Percentiles rank a stretch among this genome's conserved stretches.
Evolutionary conservation across 306 rosid species (phyloP).

Genomic region (Cucurbita ficifolia): DNA sequence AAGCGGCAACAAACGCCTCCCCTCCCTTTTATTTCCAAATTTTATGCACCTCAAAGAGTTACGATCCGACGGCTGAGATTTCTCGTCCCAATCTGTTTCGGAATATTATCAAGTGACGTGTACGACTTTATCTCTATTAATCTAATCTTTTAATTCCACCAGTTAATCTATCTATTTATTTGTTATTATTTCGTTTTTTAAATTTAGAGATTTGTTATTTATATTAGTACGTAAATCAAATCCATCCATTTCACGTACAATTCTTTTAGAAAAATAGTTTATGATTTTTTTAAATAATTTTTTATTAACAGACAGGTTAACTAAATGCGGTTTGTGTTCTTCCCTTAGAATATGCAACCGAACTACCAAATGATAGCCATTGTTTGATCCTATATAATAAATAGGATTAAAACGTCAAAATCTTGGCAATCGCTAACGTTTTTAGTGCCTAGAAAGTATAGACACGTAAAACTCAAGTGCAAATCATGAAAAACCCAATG

Average conservation of each 20-base stretch:
- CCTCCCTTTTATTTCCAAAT: background rate
- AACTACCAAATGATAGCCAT: slow-evolving; percentile 47
- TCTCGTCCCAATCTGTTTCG: background rate
- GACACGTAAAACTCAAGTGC: background rate
- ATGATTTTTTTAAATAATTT: no score
- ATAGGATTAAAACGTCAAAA: background rate
- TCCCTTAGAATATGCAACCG: background rate
- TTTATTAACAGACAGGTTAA: no score
- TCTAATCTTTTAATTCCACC: background rate
- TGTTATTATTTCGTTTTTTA: no score
- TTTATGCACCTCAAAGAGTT: background rate
- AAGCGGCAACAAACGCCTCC: background rate
- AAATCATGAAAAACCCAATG: background rate
- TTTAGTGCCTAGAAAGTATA: background rate
- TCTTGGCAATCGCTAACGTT: background rate
- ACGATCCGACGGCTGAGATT: background rate
- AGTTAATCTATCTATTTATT: no score
- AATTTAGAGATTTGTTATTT: no score
- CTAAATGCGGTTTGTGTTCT: no score
- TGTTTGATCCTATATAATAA: slow-evolving; percentile 65
- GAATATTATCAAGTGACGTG: background rate
- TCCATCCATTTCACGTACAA: no score
- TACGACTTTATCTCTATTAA: background rate
- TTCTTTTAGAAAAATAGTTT: no score
- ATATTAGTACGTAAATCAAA: no score